Conservation (phyloP, 2,329 filamentous ascomycete species). For the Cladophialophora carrionii region DNA sequence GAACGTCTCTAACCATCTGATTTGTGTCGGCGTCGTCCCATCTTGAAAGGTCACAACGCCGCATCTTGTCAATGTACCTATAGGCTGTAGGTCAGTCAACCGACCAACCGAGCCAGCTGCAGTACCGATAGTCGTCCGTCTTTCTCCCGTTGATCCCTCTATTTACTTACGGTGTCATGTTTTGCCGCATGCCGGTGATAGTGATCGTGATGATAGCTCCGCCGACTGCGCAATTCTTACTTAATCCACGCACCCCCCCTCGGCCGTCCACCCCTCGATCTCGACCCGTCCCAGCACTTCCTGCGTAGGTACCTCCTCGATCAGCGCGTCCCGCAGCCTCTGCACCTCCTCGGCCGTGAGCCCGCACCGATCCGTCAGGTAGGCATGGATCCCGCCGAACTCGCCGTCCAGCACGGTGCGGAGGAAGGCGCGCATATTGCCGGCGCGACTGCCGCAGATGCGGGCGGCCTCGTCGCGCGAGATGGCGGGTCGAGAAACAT, state of each 20-base stretch:
- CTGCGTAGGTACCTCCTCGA: constrained; percentile 23
- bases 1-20: no score
- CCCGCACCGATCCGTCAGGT: constrained; percentile 34
- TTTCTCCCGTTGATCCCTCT: no score
- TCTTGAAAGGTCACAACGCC: no score
- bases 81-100: no score
- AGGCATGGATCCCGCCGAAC: constrained; percentile 36
- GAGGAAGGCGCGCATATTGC: constrained; percentile 38
- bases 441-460: constrained; percentile 35
- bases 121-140: no score
- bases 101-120: no score
- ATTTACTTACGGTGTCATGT: no score
- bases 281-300: constrained; percentile 22
- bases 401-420: constrained; percentile 34
- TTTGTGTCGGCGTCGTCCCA: no score
- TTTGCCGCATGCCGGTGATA: no score
- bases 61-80: no score
- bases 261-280: constrained; percentile 35
- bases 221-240: not conserved
- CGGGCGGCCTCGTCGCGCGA: constrained; percentile 35
- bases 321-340: constrained; percentile 29
- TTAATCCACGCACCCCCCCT: constrained; percentile 34
- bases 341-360: constrained; percentile 35
- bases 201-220: no score
- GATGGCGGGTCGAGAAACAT: constrained; percentile 15